Evolutionary conservation across 345 rosid species (phyloP).

Genomic region (Microcos paniculata): DNA sequence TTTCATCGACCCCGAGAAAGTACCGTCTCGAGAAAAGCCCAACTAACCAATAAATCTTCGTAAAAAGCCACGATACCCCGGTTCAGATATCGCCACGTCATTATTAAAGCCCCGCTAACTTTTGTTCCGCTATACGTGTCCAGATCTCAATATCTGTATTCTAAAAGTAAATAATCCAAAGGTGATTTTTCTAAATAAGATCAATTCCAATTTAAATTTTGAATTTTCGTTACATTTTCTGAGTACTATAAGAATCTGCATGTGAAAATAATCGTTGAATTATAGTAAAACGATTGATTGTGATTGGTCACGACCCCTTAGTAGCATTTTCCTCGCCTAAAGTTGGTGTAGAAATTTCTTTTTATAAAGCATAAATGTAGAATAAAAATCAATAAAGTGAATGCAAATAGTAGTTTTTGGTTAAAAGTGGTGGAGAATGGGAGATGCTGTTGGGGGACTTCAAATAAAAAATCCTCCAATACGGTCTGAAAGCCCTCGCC

Average conservation of each 20-base stretch:
- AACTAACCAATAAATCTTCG: neutral
- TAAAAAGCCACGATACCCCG: neutral
- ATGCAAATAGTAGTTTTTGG: neutral
- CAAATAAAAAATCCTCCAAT: too few relatives aligned
- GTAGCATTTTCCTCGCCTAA: neutral
- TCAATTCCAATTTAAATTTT: too few relatives aligned
- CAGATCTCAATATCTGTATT: neutral
- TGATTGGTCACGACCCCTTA: neutral
- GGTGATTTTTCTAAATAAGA: neutral
- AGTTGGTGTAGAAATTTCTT: too few relatives aligned
- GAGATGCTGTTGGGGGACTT: neutral
- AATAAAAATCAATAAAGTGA: neutral
- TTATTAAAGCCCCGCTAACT: neutral
- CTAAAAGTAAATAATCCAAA: too few relatives aligned
- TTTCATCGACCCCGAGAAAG: neutral
- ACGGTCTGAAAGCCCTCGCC: neutral
- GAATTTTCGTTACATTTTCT: neutral
- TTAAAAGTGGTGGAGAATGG: neutral
- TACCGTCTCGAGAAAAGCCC: neutral
- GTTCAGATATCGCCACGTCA: conserved; percentile 21
- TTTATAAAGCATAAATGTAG: neutral
- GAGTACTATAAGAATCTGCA: neutral
- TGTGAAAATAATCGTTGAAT: neutral
- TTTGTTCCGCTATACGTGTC: neutral
- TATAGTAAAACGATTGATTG: neutral